Percentiles rank a stretch among this genome's conserved stretches.
phyloP scores from a whole-genome alignment of 768 basidiomycete genomes.

The Lyophyllum decastes region DNA sequence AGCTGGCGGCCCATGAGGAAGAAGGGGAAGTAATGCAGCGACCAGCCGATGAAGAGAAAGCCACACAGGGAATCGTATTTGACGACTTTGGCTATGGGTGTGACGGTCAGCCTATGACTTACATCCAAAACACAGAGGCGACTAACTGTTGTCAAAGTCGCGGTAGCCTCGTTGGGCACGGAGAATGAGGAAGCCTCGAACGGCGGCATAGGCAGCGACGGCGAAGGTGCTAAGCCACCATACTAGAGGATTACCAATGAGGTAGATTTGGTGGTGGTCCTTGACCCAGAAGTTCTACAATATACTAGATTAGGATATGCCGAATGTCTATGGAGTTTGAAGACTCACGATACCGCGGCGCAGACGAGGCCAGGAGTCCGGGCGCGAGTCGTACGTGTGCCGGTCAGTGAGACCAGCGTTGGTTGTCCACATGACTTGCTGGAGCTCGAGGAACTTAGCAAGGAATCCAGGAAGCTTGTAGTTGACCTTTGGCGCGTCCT shows the following conservation, averaged over 20 bases:
- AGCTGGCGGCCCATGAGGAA: slow-evolving; percentile 96
- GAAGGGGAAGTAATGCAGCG: slow-evolving; percentile 94
- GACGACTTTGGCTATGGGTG: slow-evolving; percentile 70
- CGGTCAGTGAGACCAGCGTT: slow-evolving; percentile 95
- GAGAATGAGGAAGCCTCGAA: slow-evolving; percentile 81
- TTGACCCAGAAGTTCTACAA: slow-evolving; percentile 97
- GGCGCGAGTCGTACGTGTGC: slow-evolving; percentile 95
- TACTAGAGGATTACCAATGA: slow-evolving; percentile 90
- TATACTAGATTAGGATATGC: neutral
- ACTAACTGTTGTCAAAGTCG: slow-evolving; percentile 91
- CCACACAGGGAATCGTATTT: slow-evolving; percentile 92
- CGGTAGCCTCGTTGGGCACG: slow-evolving; percentile 88
- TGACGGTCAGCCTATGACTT: neutral
- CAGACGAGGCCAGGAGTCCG: slow-evolving; percentile 86
- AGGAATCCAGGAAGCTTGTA: slow-evolving; percentile 91
- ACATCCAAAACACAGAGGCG: neutral
- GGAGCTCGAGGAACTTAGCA: slow-evolving; percentile 87
- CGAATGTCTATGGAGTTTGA: neutral
- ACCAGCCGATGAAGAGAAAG: slow-evolving; percentile 92
- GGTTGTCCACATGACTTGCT: slow-evolving; percentile 95
- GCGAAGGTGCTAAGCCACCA: slow-evolving; percentile 87
- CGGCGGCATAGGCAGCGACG: slow-evolving; percentile 62
- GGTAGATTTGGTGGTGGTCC: slow-evolving; percentile 93
- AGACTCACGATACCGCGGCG: slow-evolving; percentile 87
- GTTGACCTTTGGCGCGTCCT: slow-evolving; percentile 79